Base-by-base conservation (phyloP, 768 basidiomycete species). In the Heimioporus sp. region DNA sequence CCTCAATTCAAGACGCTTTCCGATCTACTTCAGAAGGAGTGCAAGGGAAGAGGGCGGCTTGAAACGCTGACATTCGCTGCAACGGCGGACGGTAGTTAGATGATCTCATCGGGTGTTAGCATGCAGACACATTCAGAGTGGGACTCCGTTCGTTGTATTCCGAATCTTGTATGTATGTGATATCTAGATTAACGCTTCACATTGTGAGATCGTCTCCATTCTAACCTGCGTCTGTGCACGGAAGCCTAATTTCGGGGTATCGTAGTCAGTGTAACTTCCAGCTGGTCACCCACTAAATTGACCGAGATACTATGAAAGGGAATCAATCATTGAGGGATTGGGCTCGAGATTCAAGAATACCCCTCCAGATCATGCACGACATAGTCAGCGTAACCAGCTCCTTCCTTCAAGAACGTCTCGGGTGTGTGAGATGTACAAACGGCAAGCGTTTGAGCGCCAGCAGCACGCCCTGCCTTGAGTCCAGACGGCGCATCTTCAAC, bases 401-500 rank as follows among this genome's bases (percentile, higher is more conserved):
- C 57, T 65, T 45, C 83, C 77, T 11, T 76, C 80, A 37, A 79
- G 74, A 46, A 73, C 32, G 66, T 65, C 38, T 80, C 77, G 16
- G 81, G 73, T 21, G 78, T 62, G 48, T 92, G 88, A 6, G 87
- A 88, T 31, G 94, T 95, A 64, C 88, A 90, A 1, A 94, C 89
- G 1, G 87, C 94, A 13, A 96, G 76, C 0, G 87, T 89, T 43
- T 69, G 76, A 44, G 87, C 78, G 11, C 91, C 90, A 16, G 91
- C 87, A 8, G 87, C 84, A 43, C 79, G 80, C 19, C 92, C 92
- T 15, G 89, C 78, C 53, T 73, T 74, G 56, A 94, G 71, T 3
- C 94, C 94, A 13, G 90, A 86, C 5, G 92, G 87, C 2, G 94
- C 92, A 62, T 97, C 94, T 61, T 95, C 92, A 4, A 97, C 77